A percentile compares a stretch with the other conserved stretches of the same genome.
phyloP scores from a whole-genome alignment of 495 filamentous ascomycete species.

The Glutinoglossum americanum region DNA sequence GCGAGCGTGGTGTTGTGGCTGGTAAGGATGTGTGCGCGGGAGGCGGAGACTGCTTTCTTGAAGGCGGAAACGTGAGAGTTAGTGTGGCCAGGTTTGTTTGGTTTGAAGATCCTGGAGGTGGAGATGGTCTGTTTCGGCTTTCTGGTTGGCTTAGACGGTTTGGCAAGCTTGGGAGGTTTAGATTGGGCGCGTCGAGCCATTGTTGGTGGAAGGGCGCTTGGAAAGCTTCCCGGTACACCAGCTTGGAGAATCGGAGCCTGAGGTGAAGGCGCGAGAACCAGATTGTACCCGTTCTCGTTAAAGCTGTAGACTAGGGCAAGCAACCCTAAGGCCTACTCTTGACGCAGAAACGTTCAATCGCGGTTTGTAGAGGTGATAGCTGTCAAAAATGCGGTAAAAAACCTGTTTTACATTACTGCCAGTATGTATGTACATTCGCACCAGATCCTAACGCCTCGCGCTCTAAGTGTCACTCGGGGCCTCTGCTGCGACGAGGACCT shows the following conservation, averaged over 20 bases:
- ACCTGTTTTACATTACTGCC: neutral
- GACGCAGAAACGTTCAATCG: neutral
- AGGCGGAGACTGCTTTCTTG: neutral
- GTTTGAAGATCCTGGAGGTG: neutral
- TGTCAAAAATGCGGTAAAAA: neutral
- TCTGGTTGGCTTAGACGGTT: neutral
- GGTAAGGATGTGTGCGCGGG: neutral
- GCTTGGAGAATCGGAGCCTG: too few relatives aligned
- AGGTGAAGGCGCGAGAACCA: too few relatives aligned
- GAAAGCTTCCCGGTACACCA: too few relatives aligned
- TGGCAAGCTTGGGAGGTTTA: neutral
- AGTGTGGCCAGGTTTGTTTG: neutral
- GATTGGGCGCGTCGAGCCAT: neutral
- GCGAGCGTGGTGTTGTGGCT: neutral
- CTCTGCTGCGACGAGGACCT: conserved; percentile 43
- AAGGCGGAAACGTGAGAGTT: neutral
- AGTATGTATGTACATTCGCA: neutral
- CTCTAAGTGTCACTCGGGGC: conserved; percentile 5
- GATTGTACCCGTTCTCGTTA: neutral
- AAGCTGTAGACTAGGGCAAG: neutral
- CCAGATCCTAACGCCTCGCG: neutral
- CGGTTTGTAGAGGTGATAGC: neutral
- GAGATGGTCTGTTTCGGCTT: neutral
- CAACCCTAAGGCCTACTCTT: neutral
- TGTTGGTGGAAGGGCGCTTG: neutral